phyloP scores from a whole-genome alignment of 2,329 filamentous ascomycete species.

The Penicillium frequentans region DNA sequence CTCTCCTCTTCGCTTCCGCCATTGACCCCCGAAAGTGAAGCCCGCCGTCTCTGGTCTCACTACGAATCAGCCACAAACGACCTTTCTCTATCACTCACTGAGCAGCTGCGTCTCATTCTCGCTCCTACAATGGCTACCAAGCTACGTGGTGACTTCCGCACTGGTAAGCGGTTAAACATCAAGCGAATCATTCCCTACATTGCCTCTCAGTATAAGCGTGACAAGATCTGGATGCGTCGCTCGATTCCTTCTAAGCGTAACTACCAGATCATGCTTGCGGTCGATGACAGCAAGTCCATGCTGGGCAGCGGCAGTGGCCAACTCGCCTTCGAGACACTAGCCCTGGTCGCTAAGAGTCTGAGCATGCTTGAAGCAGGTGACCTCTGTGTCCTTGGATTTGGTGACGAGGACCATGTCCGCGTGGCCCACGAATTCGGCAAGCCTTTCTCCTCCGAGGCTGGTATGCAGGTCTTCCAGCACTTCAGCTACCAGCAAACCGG shows the following conservation, averaged over 20 bases:
- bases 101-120: constrained; percentile 92
- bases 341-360: constrained; percentile 82
- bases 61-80: constrained; percentile 83
- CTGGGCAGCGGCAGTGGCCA: constrained; percentile 73
- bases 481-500: constrained; percentile 84
- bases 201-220: constrained; percentile 94
- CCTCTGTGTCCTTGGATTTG: constrained; percentile 88
- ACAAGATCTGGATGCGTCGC: constrained; percentile 99
- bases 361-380: constrained; percentile 94
- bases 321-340: constrained; percentile 89
- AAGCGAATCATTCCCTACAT: constrained; percentile 99
- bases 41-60: constrained; percentile 76
- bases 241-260: constrained; percentile 87
- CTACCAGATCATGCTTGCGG: constrained; percentile 96
- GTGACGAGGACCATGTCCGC: constrained; percentile 67
- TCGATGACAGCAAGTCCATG: constrained; percentile 96
- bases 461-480: constrained; percentile 77
- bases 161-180: constrained; percentile 97
- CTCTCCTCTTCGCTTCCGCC: constrained; percentile 55
- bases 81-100: constrained; percentile 84
- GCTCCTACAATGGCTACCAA: constrained; percentile 94
- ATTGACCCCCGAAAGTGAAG: constrained; percentile 53
- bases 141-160: constrained; percentile 93
- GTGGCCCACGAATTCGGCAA: constrained; percentile 83
- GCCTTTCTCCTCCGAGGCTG: constrained; percentile 77